A percentile compares a stretch with the other conserved stretches of the same genome.
Conservation (phyloP, 176 grass and related monocot species). For the Eleusine indica region DNA sequence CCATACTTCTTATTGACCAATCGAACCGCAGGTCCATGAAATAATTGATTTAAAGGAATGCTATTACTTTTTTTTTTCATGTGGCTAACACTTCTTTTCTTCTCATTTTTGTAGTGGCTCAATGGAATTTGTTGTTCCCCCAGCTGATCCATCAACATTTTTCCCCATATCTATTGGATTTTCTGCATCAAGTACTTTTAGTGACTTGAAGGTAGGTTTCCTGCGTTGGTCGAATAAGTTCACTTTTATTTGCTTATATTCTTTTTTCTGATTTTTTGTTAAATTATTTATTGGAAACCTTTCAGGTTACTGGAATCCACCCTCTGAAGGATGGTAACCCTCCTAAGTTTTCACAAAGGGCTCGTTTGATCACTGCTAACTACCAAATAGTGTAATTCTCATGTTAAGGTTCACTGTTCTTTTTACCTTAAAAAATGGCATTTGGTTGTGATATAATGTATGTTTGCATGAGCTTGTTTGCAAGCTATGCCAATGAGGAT, state of each 20-base stretch:
- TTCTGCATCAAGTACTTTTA: constrained; percentile 75
- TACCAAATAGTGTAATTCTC: constrained; percentile 66
- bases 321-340: constrained; percentile 61
- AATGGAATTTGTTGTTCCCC: constrained; percentile 83
- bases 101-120: constrained; percentile 55
- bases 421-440: constrained; percentile 7
- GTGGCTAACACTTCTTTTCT: constrained; percentile 6
- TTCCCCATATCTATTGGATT: constrained; percentile 80
- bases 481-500: neutral
- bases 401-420: neutral
- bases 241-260: neutral
- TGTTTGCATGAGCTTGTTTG: neutral
- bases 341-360: constrained; percentile 64
- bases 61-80: constrained; percentile 22
- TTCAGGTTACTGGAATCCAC: constrained; percentile 56
- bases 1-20: constrained; percentile 80
- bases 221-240: neutral
- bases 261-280: neutral
- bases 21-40: constrained; percentile 73
- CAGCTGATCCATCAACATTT: constrained; percentile 71
- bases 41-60: neutral
- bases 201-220: constrained; percentile 69
- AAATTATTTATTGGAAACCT: neutral
- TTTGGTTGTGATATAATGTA: constrained; percentile 14
- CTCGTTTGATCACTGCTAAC: constrained; percentile 57